A percentile compares a stretch with the other conserved stretches of the same genome.
Evolutionary conservation across 1,284 basidiomycete genomes (phyloP).

Genomic region (Trichosporon faecale): DNA sequence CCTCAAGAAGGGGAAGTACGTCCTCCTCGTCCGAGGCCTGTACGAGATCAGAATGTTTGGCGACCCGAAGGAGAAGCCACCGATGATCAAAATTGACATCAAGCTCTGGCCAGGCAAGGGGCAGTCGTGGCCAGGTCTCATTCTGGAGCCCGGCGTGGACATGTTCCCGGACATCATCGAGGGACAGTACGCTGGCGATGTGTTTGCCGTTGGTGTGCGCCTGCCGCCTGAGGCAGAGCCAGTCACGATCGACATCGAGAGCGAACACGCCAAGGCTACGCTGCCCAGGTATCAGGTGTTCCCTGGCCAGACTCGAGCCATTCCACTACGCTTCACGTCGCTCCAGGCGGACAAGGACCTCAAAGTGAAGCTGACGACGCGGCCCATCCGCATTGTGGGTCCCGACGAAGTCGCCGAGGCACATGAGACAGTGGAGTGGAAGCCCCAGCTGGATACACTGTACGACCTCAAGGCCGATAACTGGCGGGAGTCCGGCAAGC

Average conservation of each 20-base stretch:
- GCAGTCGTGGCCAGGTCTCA: not conserved
- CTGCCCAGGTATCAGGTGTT: not conserved
- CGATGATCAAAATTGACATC: conserved; percentile 32
- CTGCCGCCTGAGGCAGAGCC: conserved; percentile 12
- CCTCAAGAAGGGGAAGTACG: conserved; percentile 37
- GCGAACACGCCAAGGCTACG: not conserved
- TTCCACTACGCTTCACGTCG: not conserved
- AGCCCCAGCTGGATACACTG: not conserved
- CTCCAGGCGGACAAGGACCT: not conserved
- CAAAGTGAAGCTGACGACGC: not conserved
- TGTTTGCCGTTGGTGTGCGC: conserved; percentile 29
- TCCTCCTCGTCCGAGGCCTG: conserved; percentile 37
- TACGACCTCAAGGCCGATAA: not conserved
- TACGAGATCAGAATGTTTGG: conserved; percentile 51
- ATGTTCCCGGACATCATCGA: conserved; percentile 36
- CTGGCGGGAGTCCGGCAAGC: not conserved
- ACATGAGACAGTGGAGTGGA: not conserved
- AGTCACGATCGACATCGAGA: not conserved
- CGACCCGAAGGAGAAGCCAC: conserved; percentile 36
- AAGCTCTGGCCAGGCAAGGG: not conserved
- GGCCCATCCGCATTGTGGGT: not conserved
- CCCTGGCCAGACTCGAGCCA: not conserved
- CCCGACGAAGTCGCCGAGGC: not conserved
- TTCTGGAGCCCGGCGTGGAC: conserved; percentile 15
- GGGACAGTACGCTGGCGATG: conserved; percentile 41